phyloP scores from a whole-genome alignment of 73 alveolate species.

The Paraurostyla sp. region DNA sequence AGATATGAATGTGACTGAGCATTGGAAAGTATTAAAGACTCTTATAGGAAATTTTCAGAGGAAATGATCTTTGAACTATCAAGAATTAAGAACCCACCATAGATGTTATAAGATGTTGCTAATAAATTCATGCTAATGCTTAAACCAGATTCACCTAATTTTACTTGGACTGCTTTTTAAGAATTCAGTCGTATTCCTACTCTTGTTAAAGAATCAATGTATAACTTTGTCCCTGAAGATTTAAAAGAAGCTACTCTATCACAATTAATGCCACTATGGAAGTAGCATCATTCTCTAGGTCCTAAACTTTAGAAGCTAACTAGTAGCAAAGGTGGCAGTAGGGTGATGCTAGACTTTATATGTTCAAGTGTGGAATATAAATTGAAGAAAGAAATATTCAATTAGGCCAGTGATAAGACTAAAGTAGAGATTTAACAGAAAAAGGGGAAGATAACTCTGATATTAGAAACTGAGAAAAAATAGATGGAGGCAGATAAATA shows the following conservation, averaged over 20 bases:
- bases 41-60: conserved; percentile 45
- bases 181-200: not conserved
- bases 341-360: conserved; percentile 20
- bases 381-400: conserved; percentile 46
- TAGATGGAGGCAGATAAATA: not conserved
- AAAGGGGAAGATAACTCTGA: not conserved
- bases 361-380: conserved; percentile 52
- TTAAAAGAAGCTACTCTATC: not conserved
- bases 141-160: not conserved
- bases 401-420: not conserved
- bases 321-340: not conserved
- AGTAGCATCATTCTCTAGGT: not conserved
- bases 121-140: conserved; percentile 31
- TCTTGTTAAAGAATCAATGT: conserved; percentile 24
- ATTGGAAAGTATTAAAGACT: conserved; percentile 28
- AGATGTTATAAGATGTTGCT: conserved; percentile 8
- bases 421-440: not conserved
- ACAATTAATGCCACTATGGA: conserved; percentile 27
- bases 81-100: conserved; percentile 51
- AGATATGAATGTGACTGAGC: conserved; percentile 50
- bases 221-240: conserved; percentile 60
- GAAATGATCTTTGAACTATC: conserved; percentile 19
- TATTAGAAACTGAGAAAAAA: not conserved
- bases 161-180: conserved; percentile 17
- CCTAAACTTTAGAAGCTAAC: not conserved